Evolutionary conservation across 2,329 filamentous ascomycete species (phyloP).

Genomic region (Verticillium isaacii): DNA sequence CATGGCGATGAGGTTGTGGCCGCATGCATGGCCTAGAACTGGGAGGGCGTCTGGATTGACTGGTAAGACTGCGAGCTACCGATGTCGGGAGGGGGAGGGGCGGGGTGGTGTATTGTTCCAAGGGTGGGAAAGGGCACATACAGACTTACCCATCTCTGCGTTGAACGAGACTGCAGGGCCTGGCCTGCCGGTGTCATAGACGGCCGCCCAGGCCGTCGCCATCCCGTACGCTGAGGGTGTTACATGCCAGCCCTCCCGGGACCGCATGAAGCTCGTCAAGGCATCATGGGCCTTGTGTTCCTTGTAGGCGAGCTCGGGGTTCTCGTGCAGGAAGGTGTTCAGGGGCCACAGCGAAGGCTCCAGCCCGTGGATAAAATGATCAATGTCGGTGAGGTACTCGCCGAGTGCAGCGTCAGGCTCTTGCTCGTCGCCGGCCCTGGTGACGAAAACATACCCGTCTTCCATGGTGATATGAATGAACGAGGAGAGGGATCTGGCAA

Average conservation of each 20-base stretch:
- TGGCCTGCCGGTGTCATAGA: constrained; percentile 32
- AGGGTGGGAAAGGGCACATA: too few species aligned
- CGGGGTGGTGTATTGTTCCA: too few species aligned
- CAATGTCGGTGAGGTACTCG: constrained; percentile 3
- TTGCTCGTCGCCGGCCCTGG: not conserved
- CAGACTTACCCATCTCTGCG: constrained; percentile 37
- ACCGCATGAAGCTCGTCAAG: constrained; percentile 30
- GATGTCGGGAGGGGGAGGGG: too few species aligned
- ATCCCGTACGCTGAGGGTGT: constrained; percentile 33
- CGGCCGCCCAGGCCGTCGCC: constrained; percentile 37
- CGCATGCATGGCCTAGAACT: constrained; percentile 30
- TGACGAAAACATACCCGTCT: constrained; percentile 7
- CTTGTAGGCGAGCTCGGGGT: constrained; percentile 37
- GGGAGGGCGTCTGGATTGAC: constrained; percentile 35
- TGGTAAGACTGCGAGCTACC: constrained; percentile 27
- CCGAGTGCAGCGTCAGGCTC: not conserved
- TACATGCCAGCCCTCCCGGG: constrained; percentile 32
- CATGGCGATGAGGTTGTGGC: constrained; percentile 37
- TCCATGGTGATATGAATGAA: constrained; percentile 2
- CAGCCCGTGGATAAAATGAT: not conserved
- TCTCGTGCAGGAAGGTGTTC: constrained; percentile 27
- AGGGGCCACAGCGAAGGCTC: constrained; percentile 8
- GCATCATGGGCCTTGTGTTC: constrained; percentile 37
- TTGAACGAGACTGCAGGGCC: constrained; percentile 43
- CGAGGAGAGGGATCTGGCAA: too few species aligned